A percentile compares a stretch with the other conserved stretches of the same genome.
Evolutionary conservation across 176 grass and related monocot genomes (phyloP).

Genomic region (Cenchrus purpureus): DNA sequence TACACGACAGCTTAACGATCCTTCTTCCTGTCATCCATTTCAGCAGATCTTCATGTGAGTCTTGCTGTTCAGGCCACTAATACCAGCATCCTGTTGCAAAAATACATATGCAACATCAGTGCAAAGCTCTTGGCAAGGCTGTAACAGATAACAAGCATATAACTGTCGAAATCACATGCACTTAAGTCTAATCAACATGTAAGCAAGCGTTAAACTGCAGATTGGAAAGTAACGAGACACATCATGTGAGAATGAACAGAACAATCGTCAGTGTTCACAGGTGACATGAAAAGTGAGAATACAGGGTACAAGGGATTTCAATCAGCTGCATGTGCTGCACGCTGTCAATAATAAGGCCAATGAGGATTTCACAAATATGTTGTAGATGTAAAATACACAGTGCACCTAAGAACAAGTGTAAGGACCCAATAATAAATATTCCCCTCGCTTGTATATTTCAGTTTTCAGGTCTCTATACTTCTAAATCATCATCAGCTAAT

Average conservation of each 20-base stretch:
- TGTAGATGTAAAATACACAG: neutral
- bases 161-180: neutral
- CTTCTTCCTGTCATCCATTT: slow-evolving; percentile 83
- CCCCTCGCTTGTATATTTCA: neutral
- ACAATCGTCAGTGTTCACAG: neutral
- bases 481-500: neutral
- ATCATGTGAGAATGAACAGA: neutral
- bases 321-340: neutral
- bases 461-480: neutral
- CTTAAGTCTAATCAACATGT: neutral
- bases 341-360: neutral
- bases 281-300: neutral
- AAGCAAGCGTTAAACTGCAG: neutral
- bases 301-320: neutral
- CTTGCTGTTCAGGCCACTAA: slow-evolving; percentile 73
- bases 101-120: neutral
- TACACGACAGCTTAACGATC: slow-evolving; percentile 58
- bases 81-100: slow-evolving; percentile 56
- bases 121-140: neutral
- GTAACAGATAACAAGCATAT: neutral
- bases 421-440: neutral
- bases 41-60: slow-evolving; percentile 88
- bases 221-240: neutral
- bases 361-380: neutral
- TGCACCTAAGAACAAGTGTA: neutral